Conservation (phyloP, 139 green algal genomes). For the Tetraselmis chui region DNA sequence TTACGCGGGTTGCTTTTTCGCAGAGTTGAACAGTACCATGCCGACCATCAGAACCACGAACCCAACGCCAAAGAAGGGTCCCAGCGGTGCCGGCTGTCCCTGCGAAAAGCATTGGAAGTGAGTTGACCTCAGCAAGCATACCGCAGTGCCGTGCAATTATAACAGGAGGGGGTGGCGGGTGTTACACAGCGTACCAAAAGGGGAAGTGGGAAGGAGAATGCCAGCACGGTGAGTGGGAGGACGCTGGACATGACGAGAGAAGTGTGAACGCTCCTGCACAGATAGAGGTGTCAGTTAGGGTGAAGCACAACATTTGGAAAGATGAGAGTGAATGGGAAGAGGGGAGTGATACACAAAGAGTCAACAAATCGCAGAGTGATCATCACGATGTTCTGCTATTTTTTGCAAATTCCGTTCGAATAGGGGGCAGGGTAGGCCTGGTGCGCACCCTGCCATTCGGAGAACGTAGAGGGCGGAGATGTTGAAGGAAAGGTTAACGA, state of each 20-base stretch:
- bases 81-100: background rate
- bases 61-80: conserved; percentile 2
- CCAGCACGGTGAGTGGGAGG: background rate
- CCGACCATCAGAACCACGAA: conserved; percentile 1
- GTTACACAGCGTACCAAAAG: background rate
- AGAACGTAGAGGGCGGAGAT: conserved; percentile 5
- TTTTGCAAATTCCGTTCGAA: too few relatives aligned
- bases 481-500: conserved; percentile 1
- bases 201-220: background rate
- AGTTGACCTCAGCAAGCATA: too few relatives aligned
- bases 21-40: background rate
- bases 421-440: too few relatives aligned
- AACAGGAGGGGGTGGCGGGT: background rate
- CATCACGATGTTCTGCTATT: too few relatives aligned
- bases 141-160: too few relatives aligned
- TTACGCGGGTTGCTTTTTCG: too few relatives aligned
- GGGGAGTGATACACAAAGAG: too few relatives aligned
- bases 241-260: conserved; percentile 1
- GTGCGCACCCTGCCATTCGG: background rate
- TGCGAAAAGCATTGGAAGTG: too few relatives aligned
- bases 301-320: too few relatives aligned
- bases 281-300: too few relatives aligned
- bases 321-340: too few relatives aligned
- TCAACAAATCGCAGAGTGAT: too few relatives aligned
- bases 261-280: background rate